Percentiles rank a stretch among this genome's conserved stretches.
These are phyloP conservation scores for Ramichloridium luteum DNA, from an alignment of 2,329 filamentous ascomycete genomes.

Conservation along the genomic window DNA sequence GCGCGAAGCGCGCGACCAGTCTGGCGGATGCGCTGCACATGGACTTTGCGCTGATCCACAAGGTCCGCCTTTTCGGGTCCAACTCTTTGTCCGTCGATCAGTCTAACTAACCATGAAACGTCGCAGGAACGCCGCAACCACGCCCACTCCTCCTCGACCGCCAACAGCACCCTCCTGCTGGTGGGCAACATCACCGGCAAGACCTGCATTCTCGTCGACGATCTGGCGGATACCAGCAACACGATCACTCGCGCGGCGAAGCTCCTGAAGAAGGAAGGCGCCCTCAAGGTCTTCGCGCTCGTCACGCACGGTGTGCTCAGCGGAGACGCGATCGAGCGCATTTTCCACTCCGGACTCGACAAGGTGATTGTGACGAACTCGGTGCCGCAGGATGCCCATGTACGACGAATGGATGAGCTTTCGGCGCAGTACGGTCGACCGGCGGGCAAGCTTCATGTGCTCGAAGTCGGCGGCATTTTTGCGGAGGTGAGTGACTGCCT, in stretches of 20 bases:
- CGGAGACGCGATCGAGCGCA: conserved; percentile 84
- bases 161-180: conserved; percentile 77
- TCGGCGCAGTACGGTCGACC: conserved; percentile 38
- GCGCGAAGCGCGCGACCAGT: conserved; percentile 87
- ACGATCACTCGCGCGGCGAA: conserved; percentile 95
- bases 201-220: conserved; percentile 83
- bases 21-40: conserved; percentile 89
- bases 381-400: conserved; percentile 77
- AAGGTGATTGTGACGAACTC: conserved; percentile 93
- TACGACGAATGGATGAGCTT: conserved; percentile 28
- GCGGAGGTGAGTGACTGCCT: conserved; percentile 69
- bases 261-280: conserved; percentile 84
- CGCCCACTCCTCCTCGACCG: conserved; percentile 59
- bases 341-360: conserved; percentile 86
- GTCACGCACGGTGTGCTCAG: conserved; percentile 92
- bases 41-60: conserved; percentile 96
- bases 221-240: conserved; percentile 90
- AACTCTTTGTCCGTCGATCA: too few relatives aligned
- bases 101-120: conserved; percentile 11
- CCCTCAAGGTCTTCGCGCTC: conserved; percentile 79
- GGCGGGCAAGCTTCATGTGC: conserved; percentile 69
- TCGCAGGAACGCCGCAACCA: conserved; percentile 72
- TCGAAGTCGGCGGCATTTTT: conserved; percentile 81
- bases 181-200: conserved; percentile 74
- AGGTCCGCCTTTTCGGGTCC: conserved; percentile 62